Evolutionary conservation across 1,284 basidiomycete species (phyloP).

Genomic region (Gomphus bonarii): DNA sequence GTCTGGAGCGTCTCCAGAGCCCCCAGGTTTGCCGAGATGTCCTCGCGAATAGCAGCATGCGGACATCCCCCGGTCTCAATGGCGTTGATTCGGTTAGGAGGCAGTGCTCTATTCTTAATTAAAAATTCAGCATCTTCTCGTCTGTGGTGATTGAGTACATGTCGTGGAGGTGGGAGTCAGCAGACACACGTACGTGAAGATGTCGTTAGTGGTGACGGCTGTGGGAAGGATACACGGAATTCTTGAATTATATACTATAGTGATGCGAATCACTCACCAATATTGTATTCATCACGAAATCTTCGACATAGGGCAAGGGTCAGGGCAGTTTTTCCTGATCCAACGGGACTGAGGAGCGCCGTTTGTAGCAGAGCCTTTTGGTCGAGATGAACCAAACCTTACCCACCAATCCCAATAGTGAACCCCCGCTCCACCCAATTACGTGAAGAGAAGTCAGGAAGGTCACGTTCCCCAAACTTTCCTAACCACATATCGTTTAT

Average conservation of each 20-base stretch:
- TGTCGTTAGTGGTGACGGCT: constrained; percentile 95
- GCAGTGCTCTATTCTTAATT: constrained; percentile 84
- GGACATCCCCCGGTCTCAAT: constrained; percentile 97
- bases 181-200: constrained; percentile 59
- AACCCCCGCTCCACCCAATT: constrained; percentile 93
- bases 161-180: too few relatives aligned
- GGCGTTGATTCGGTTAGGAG: constrained; percentile 79
- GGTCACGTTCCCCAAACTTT: constrained; percentile 85
- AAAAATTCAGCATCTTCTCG: constrained; percentile 97
- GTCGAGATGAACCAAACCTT: constrained; percentile 18
- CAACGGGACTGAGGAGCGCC: constrained; percentile 65
- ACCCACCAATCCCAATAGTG: constrained; percentile 97
- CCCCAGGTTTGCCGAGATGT: constrained; percentile 94
- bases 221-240: not conserved
- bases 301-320: constrained; percentile 86
- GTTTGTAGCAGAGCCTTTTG: constrained; percentile 1
- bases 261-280: constrained; percentile 45
- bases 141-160: not conserved
- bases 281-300: constrained; percentile 79
- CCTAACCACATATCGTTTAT: constrained; percentile 36
- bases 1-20: constrained; percentile 93
- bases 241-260: not conserved
- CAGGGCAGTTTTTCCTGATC: constrained; percentile 95
- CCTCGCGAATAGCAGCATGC: constrained; percentile 93
- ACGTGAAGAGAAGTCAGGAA: constrained; percentile 78